Conservation (phyloP, 2,329 filamentous ascomycete genomes). For the Pseudocercospora pini-densiflorae region DNA sequence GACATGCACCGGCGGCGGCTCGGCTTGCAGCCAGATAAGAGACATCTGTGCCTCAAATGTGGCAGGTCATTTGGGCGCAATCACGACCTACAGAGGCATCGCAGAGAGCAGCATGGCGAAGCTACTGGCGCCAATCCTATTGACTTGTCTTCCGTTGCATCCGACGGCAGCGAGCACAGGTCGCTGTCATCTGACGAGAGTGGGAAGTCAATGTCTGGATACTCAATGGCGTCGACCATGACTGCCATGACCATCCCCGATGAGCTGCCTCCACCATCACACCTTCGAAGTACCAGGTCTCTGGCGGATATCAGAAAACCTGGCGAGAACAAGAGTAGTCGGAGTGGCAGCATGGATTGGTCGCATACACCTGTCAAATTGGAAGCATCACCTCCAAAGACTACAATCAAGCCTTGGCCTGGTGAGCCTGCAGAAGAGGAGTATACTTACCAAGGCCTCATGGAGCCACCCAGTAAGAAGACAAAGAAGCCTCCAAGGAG, state of each 20-base stretch:
- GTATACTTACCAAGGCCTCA: neutral
- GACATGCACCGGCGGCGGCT: conserved; percentile 32
- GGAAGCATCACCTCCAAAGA: neutral
- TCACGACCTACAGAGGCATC: conserved; percentile 34
- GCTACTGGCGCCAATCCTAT: conserved; percentile 19
- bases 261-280: conserved; percentile 13
- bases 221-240: conserved; percentile 15
- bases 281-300: conserved; percentile 17
- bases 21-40: conserved; percentile 31
- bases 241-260: conserved; percentile 12
- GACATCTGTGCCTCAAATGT: conserved; percentile 31
- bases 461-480: conserved; percentile 1
- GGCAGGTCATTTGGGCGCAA: conserved; percentile 33
- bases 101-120: conserved; percentile 33
- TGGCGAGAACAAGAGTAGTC: neutral
- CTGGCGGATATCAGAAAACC: conserved; percentile 16
- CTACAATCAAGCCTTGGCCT: neutral
- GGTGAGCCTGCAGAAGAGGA: conserved; percentile 6
- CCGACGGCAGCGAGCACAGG: conserved; percentile 11
- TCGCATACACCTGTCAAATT: neutral
- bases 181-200: conserved; percentile 15
- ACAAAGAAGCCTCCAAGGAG: conserved; percentile 8
- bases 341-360: conserved; percentile 7
- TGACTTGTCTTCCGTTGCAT: conserved; percentile 14
- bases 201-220: conserved; percentile 1